These are phyloP conservation scores for Ceratobasidium papillatum DNA, from an alignment of 1,284 basidiomycete species.

Conservation along the genomic window DNA sequence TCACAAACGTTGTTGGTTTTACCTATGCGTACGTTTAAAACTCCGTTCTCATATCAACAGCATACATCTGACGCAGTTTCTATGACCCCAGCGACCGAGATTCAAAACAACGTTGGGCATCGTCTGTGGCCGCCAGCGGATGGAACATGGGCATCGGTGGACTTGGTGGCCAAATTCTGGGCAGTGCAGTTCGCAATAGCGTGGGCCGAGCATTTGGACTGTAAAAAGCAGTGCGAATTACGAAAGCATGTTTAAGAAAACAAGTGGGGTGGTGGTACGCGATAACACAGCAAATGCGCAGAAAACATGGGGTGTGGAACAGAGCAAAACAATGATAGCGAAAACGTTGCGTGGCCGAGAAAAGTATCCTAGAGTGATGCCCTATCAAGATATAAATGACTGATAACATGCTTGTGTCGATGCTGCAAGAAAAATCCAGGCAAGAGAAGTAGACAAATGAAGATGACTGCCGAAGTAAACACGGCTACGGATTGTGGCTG, in stretches of 20 bases:
- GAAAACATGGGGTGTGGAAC: slow-evolving; percentile 8
- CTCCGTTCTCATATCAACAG: not conserved
- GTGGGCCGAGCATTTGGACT: slow-evolving; percentile 75
- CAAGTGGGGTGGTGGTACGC: not conserved
- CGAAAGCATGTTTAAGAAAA: not conserved
- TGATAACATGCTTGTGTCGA: slow-evolving; percentile 37
- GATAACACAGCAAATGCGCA: not conserved
- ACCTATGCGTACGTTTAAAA: slow-evolving; percentile 77
- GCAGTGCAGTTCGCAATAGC: slow-evolving; percentile 79
- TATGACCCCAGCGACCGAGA: slow-evolving; percentile 75
- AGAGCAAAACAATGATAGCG: not conserved
- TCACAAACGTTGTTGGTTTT: slow-evolving; percentile 91
- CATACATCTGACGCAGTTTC: no score
- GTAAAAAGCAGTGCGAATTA: slow-evolving; percentile 17
- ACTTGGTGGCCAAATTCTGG: slow-evolving; percentile 79
- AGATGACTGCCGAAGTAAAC: slow-evolving; percentile 17
- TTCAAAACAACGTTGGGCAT: slow-evolving; percentile 85
- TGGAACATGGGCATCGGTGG: slow-evolving; percentile 75
- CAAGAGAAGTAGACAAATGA: slow-evolving; percentile 5
- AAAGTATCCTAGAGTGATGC: slow-evolving; percentile 20
- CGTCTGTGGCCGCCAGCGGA: slow-evolving; percentile 65
- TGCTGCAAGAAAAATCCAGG: slow-evolving; percentile 32
- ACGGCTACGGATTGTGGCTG: slow-evolving; percentile 9
- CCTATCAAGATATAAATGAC: slow-evolving; percentile 15
- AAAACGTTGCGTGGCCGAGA: not conserved